Conservation (phyloP, 139 green algal genomes). For the Chlamydomonas eustigma region DNA sequence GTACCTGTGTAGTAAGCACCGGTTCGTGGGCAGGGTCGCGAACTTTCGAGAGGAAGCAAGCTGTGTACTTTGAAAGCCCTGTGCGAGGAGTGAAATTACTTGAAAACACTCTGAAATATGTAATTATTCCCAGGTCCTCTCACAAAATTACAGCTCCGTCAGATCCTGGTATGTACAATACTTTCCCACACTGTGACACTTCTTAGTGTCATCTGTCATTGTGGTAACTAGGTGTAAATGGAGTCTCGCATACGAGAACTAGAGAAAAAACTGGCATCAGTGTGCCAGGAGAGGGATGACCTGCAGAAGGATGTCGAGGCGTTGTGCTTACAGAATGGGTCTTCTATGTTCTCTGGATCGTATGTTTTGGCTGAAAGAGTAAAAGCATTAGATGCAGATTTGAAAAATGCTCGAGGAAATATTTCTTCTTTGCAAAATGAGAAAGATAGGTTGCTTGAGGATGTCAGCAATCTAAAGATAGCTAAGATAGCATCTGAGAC, state of each 20-base stretch:
- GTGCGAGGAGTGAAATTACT: too few species aligned
- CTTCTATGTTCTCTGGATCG: background rate
- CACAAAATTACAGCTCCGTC: too few species aligned
- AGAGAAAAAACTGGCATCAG: background rate
- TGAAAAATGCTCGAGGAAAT: background rate
- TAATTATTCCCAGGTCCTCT: too few species aligned
- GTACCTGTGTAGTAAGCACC: too few species aligned
- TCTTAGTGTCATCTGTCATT: too few species aligned
- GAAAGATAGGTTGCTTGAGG: background rate
- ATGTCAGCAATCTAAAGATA: background rate
- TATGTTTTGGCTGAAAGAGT: background rate
- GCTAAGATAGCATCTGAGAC: background rate
- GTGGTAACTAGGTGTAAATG: too few species aligned
- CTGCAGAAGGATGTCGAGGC: slow-evolving; percentile 11
- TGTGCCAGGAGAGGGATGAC: background rate
- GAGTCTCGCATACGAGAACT: background rate
- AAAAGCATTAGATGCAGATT: background rate
- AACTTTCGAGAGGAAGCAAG: too few species aligned
- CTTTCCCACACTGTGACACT: too few species aligned
- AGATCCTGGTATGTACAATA: too few species aligned
- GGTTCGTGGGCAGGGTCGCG: too few species aligned
- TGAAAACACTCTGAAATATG: too few species aligned
- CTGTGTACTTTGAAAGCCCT: too few species aligned
- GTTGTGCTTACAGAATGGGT: slow-evolving; percentile 10
- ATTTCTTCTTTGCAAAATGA: background rate